Conservation (phyloP, 2,329 filamentous ascomycete genomes). For the Cordyceps fumosorosea region DNA sequence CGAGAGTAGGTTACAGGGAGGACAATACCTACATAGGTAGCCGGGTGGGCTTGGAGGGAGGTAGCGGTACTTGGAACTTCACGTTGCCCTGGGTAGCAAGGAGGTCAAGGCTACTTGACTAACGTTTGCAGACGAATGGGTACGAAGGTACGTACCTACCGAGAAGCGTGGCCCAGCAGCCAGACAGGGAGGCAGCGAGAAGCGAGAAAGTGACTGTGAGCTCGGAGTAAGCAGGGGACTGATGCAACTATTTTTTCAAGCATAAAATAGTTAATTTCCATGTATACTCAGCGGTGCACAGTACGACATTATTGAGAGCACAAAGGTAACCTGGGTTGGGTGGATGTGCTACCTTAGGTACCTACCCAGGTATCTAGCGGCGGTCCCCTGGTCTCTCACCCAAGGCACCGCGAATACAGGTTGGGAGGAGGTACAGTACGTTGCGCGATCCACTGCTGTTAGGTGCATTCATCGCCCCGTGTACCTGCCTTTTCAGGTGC, state of each 20-base stretch:
- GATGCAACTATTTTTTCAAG: not conserved
- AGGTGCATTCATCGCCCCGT: not conserved
- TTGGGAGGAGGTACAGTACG: not conserved
- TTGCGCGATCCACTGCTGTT: not conserved
- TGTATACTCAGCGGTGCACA: not conserved
- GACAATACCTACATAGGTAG: not conserved
- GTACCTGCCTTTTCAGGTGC: not conserved
- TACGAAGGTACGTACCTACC: not conserved
- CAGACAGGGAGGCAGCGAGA: not conserved
- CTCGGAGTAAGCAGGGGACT: not conserved
- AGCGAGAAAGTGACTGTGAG: not conserved
- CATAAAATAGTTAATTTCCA: not conserved
- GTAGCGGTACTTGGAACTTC: slow-evolving; percentile 9
- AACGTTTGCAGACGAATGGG: not conserved
- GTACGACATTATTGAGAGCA: not conserved
- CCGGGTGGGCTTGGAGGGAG: not conserved
- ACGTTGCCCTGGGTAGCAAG: slow-evolving; percentile 13
- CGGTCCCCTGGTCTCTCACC: no score
- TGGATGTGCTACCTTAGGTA: not conserved
- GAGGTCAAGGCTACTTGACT: slow-evolving; percentile 3
- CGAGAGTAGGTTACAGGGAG: no score
- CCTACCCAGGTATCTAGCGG: not conserved
- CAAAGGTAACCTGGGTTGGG: not conserved
- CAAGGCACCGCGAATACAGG: not conserved
- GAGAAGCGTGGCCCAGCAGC: not conserved